Base-by-base conservation (phyloP, 345 rosid genomes). In the Acer saccharum region DNA sequence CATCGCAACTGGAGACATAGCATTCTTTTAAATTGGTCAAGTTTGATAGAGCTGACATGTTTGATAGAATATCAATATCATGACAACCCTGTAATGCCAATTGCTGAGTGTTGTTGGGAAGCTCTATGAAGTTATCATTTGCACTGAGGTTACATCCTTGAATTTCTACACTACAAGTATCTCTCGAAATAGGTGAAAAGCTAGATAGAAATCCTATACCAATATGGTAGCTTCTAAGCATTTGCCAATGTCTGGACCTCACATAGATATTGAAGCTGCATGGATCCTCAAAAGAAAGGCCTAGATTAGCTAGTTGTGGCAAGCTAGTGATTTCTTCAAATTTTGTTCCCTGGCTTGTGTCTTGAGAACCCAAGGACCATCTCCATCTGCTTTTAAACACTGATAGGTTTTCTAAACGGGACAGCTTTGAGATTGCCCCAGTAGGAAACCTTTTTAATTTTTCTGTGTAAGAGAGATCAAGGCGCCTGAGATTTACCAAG, bases 1-100 rank as follows among this genome's bases (percentile, higher is more conserved):
- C 66, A 44, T 0, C 1, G 79, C 79, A 68, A 69, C 29, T 44
- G 41, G 73, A 76, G 41, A 76, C 67, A 57, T 68, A 68, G 62
- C 75, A 63, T 63, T 69, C 70, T n/a, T 70, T 63, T 32, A 71
- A 64, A 8, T 21, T 25, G 18, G 23, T 57, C 41, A 63, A 29
- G 50, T 71, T 63, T 64, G 73, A 68, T 58, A 57, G 7, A 10
- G 73, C 54, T 2, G 68, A 20, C 64, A 76, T 20, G 54, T 67
- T 76, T 8, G 79, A 55, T 23, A 76, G 66, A 68, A 58, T 10
- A 6, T 57, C 79, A 68, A 76, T 55, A 76, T 68, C 73, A 23
- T 68, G 73, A 60, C 79, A 76, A 68, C 79, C 73, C 16, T 68
- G 73, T 25, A 76, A 44, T 35, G 58, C 73, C 73, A 76, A 76